Conservation (phyloP, 2,329 filamentous ascomycete species). For the Aaosphaeria arxii region DNA sequence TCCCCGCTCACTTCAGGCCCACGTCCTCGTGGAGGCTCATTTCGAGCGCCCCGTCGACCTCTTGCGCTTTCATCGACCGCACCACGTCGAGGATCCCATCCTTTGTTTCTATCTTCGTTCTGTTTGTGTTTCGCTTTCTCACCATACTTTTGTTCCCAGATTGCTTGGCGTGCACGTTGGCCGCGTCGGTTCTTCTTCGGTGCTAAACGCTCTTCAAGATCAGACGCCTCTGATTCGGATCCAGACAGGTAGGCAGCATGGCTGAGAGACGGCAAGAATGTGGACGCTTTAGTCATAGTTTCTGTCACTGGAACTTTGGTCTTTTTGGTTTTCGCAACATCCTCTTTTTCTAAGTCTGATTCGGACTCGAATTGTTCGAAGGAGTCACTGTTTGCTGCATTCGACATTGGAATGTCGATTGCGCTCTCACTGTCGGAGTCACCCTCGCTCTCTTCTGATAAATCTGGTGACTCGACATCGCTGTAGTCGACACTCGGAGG, state of each 20-base stretch:
- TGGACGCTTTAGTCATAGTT: slow-evolving; percentile 42
- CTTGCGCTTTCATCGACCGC: slow-evolving; percentile 40
- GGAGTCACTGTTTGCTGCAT: neutral
- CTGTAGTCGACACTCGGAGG: slow-evolving; percentile 30
- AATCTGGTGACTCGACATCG: slow-evolving; percentile 18
- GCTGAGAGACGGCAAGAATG: slow-evolving; percentile 72
- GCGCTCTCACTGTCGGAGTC: slow-evolving; percentile 3
- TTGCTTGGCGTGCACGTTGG: slow-evolving; percentile 72
- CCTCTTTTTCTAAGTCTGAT: neutral
- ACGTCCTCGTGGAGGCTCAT: slow-evolving; percentile 5
- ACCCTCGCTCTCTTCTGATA: slow-evolving; percentile 9
- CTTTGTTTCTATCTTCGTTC: slow-evolving; percentile 46
- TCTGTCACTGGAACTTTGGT: slow-evolving; percentile 9
- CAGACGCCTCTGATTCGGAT: slow-evolving; percentile 69
- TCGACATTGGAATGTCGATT: neutral
- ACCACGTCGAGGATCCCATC: slow-evolving; percentile 59
- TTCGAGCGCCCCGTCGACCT: slow-evolving; percentile 12
- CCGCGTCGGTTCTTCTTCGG: slow-evolving; percentile 71
- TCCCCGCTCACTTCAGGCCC: slow-evolving; percentile 29
- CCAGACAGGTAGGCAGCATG: slow-evolving; percentile 76
- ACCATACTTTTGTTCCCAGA: slow-evolving; percentile 80
- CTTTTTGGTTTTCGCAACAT: slow-evolving; percentile 2
- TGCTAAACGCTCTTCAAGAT: slow-evolving; percentile 47
- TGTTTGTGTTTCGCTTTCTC: slow-evolving; percentile 65
- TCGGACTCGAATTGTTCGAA: neutral